A percentile compares a stretch with the other conserved stretches of the same genome.
These are phyloP conservation scores for Paecilomyces fulvus DNA, from an alignment of 2,329 filamentous ascomycete genomes.

Conservation along the genomic window DNA sequence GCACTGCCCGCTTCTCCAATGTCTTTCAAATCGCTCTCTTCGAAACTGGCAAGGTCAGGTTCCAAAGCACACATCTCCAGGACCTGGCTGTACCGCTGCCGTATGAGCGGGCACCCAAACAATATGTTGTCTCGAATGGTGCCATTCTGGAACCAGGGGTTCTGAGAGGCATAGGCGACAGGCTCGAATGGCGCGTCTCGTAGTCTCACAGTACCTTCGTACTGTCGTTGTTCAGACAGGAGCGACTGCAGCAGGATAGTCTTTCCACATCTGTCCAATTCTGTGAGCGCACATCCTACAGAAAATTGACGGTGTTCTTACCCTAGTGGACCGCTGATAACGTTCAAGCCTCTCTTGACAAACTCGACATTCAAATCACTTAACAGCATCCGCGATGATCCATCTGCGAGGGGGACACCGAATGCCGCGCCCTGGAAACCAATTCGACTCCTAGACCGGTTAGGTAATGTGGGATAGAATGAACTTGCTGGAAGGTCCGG, in stretches of 20 bases:
- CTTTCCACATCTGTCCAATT: conserved; percentile 4
- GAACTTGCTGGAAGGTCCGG: background rate
- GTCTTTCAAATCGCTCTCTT: conserved; percentile 48
- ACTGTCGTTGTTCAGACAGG: background rate
- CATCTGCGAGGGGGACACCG: background rate
- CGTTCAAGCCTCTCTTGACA: conserved; percentile 2
- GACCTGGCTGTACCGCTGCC: conserved; percentile 48
- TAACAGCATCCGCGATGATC: background rate
- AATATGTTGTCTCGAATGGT: conserved; percentile 58
- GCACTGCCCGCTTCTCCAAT: conserved; percentile 56
- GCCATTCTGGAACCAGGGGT: conserved; percentile 57
- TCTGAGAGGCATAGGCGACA: conserved; percentile 45
- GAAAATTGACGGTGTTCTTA: background rate
- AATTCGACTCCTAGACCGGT: background rate
- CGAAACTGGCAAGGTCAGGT: conserved; percentile 47
- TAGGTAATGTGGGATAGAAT: background rate
- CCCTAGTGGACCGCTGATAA: conserved; percentile 5
- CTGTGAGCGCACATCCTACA: background rate
- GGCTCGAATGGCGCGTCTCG: conserved; percentile 6
- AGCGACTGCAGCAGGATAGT: conserved; percentile 3
- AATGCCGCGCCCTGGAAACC: background rate
- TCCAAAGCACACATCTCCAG: conserved; percentile 51
- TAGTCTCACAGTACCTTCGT: background rate
- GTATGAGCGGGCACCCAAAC: conserved; percentile 49
- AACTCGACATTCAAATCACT: conserved; percentile 1